Evolutionary conservation across 306 rosid genomes (phyloP).

Genomic region (Ormosia semicastrata): DNA sequence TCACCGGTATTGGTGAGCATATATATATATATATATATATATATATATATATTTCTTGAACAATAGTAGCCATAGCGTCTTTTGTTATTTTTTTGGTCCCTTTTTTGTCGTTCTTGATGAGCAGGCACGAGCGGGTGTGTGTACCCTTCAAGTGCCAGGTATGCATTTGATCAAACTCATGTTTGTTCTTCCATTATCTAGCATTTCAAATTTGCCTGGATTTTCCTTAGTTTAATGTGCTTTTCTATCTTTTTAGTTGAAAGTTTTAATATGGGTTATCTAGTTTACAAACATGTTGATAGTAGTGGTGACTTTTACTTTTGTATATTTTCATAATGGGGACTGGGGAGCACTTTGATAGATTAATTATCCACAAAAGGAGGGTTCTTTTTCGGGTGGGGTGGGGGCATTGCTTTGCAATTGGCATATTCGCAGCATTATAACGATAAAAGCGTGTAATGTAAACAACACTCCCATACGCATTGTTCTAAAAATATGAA

Average conservation of each 20-base stretch:
- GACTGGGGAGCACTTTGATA: background rate
- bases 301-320: constrained; percentile 19
- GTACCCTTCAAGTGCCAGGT: constrained; percentile 85
- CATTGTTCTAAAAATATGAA: too few relatives aligned
- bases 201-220: background rate
- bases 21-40: too few relatives aligned
- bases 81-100: background rate
- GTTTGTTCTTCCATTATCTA: background rate
- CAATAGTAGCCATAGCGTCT: too few relatives aligned
- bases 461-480: too few relatives aligned
- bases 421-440: background rate
- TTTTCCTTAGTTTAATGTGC: background rate
- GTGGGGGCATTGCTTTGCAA: constrained; percentile 11
- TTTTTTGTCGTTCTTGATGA: constrained; percentile 14
- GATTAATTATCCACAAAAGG: background rate
- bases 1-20: too few relatives aligned
- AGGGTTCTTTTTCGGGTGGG: background rate
- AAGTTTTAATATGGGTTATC: background rate
- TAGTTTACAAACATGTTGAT: background rate
- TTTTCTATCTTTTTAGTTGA: background rate
- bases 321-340: background rate
- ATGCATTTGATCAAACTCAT: background rate
- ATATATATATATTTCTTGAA: background rate
- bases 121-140: constrained; percentile 67
- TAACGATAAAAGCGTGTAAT: background rate